Percentiles rank a stretch among this genome's conserved stretches.
Evolutionary conservation across 2,329 filamentous ascomycete genomes (phyloP).

Genomic region (Davidsoniella eucalypti): DNA sequence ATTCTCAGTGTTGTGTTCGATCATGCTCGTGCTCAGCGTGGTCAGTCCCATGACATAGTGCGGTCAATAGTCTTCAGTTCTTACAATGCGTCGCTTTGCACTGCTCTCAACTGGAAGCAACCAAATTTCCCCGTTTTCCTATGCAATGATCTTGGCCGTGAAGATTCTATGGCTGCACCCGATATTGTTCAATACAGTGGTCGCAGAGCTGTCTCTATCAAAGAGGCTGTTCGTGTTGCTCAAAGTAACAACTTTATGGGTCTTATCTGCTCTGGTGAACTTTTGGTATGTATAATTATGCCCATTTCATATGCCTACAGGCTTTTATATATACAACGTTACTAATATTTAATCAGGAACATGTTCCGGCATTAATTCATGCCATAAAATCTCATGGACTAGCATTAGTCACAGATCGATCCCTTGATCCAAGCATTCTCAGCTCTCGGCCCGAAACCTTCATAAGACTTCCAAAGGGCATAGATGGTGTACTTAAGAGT

Average conservation of each 20-base stretch:
- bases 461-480: constrained; percentile 54
- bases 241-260: constrained; percentile 98
- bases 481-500: constrained; percentile 72
- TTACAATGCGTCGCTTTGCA: constrained; percentile 80
- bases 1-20: constrained; percentile 80
- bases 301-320: background rate
- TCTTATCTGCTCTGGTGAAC: constrained; percentile 69
- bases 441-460: constrained; percentile 32
- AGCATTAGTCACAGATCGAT: constrained; percentile 79
- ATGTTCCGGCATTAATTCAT: constrained; percentile 81
- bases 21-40: constrained; percentile 56
- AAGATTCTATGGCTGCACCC: constrained; percentile 20
- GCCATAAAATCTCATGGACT: constrained; percentile 90
- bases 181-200: constrained; percentile 39
- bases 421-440: constrained; percentile 30
- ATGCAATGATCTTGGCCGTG: constrained; percentile 72
- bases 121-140: constrained; percentile 94
- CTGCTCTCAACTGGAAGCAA: constrained; percentile 96
- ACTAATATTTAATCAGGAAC: constrained; percentile 42
- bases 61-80: constrained; percentile 88
- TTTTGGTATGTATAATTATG: constrained; percentile 48
- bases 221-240: constrained; percentile 84
- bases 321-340: background rate
- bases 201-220: constrained; percentile 66
- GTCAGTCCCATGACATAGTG: constrained; percentile 52